Evolutionary conservation across 2,329 filamentous ascomycete species (phyloP).

Genomic region (Herpotrichia juniperi): DNA sequence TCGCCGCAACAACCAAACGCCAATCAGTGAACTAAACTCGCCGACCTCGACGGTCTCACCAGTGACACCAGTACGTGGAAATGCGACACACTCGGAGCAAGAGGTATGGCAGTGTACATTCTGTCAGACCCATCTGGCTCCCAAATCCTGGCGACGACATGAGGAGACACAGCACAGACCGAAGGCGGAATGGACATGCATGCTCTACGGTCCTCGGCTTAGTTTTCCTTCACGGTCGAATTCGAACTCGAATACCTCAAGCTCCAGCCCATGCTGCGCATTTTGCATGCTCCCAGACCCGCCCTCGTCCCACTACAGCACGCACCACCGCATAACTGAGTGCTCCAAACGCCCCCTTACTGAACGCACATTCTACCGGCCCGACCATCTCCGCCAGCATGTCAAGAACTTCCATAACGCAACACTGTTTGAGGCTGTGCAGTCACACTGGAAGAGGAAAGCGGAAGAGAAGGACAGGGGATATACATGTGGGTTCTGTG

Average conservation of each 20-base stretch:
- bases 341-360: slow-evolving; percentile 29
- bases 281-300: slow-evolving; percentile 38
- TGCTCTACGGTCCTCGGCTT: slow-evolving; percentile 32
- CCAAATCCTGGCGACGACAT: slow-evolving; percentile 45
- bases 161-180: slow-evolving; percentile 45
- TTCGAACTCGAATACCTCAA: not conserved
- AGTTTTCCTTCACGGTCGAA: slow-evolving; percentile 10
- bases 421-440: slow-evolving; percentile 26
- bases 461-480: slow-evolving; percentile 3
- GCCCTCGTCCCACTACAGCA: slow-evolving; percentile 33
- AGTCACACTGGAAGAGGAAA: slow-evolving; percentile 35
- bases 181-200: slow-evolving; percentile 41
- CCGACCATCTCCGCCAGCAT: slow-evolving; percentile 42
- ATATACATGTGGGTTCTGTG: slow-evolving; percentile 42
- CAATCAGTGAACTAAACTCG: slow-evolving; percentile 10
- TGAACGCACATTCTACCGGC: slow-evolving; percentile 40
- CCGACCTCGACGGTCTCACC: slow-evolving; percentile 11
- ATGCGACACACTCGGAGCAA: slow-evolving; percentile 9
- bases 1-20: slow-evolving; percentile 21
- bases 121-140: slow-evolving; percentile 30
- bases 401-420: slow-evolving; percentile 40
- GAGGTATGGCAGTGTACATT: slow-evolving; percentile 45
- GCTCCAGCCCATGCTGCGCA: slow-evolving; percentile 25
- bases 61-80: not conserved
- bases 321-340: slow-evolving; percentile 37